These are phyloP conservation scores for Phytophthora multivora DNA, from an alignment of 352 stramenopile species.

Conservation along the genomic window DNA sequence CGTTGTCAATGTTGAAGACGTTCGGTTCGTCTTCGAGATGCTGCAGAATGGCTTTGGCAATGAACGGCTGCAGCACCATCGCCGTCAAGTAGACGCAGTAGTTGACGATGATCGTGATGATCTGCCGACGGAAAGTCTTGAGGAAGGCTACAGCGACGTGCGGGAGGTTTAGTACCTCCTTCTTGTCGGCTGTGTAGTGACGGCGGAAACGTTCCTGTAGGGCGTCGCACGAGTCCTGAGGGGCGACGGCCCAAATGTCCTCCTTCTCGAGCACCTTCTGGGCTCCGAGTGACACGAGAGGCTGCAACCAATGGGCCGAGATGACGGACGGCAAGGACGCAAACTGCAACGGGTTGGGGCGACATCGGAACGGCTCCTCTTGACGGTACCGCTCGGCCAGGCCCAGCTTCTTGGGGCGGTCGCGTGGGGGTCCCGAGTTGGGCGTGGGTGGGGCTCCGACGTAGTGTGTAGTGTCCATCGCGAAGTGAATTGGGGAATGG, in stretches of 20 bases:
- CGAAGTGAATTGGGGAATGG: slow-evolving; percentile 19
- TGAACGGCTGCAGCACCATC: slow-evolving; percentile 36
- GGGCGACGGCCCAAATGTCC: slow-evolving; percentile 33
- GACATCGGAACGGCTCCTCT: slow-evolving; percentile 16
- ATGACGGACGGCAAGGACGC: slow-evolving; percentile 37
- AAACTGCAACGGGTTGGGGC: slow-evolving; percentile 40
- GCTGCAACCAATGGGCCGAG: slow-evolving; percentile 37
- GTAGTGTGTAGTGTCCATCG: slow-evolving; percentile 24
- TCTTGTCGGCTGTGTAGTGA: slow-evolving; percentile 7
- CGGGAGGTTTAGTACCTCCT: slow-evolving; percentile 15
- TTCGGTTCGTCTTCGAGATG: slow-evolving; percentile 33
- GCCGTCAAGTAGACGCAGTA: slow-evolving; percentile 36
- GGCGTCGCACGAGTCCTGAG: slow-evolving; percentile 27
- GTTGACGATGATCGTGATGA: slow-evolving; percentile 28
- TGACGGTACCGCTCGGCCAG: slow-evolving; percentile 22
- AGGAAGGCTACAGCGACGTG: slow-evolving; percentile 27
- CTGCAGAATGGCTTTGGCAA: slow-evolving; percentile 34
- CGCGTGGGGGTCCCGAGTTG: background rate
- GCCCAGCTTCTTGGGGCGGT: slow-evolving; percentile 12
- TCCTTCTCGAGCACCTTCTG: slow-evolving; percentile 42
- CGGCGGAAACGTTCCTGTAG: slow-evolving; percentile 28
- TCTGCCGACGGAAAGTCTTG: slow-evolving; percentile 30
- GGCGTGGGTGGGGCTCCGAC: slow-evolving; percentile 13
- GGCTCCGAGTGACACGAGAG: slow-evolving; percentile 36
- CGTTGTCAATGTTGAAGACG: slow-evolving; percentile 30